Conservation (phyloP, 805 yeast species). For the Candida ortonii region DNA sequence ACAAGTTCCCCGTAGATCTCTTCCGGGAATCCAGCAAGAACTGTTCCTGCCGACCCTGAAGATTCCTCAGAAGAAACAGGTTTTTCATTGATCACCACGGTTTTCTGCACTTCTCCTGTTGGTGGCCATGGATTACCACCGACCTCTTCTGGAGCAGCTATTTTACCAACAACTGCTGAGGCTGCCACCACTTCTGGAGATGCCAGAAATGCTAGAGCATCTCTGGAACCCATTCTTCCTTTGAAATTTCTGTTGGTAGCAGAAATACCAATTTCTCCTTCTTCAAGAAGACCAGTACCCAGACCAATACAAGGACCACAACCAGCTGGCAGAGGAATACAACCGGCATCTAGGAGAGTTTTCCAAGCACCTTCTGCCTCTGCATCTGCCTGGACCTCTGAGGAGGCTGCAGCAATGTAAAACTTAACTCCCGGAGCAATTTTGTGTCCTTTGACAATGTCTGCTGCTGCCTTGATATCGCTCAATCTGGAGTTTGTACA, state of each 20-base stretch:
- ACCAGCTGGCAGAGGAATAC: conserved; percentile 93
- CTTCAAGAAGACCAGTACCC: conserved; percentile 89
- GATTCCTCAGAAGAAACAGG: conserved; percentile 27
- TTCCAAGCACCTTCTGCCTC: conserved; percentile 92
- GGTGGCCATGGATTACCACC: conserved; percentile 52
- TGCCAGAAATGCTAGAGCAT: conserved; percentile 92
- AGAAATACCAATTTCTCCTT: conserved; percentile 96
- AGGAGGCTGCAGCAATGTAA: conserved; percentile 96
- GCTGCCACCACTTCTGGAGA: conserved; percentile 99
- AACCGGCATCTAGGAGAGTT: conserved; percentile 85
- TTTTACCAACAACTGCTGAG: conserved; percentile 91
- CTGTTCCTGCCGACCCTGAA: conserved; percentile 55
- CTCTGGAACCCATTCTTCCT: conserved; percentile 98
- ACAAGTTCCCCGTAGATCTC: conserved; percentile 87
- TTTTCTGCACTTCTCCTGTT: conserved; percentile 47
- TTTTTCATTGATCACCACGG: conserved; percentile 33
- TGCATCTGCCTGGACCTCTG: conserved; percentile 90
- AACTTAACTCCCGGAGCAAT: conserved; percentile 90
- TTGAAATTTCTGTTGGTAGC: conserved; percentile 98
- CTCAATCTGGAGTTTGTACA: conserved; percentile 94
- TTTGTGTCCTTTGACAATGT: conserved; percentile 74
- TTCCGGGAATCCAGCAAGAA: conserved; percentile 88
- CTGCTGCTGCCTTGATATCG: conserved; percentile 94
- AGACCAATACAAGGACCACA: conserved; percentile 99
- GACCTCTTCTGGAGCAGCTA: conserved; percentile 88